These are phyloP conservation scores for Aspergillus candidus DNA, from an alignment of 2,329 filamentous ascomycete species.

Conservation along the genomic window DNA sequence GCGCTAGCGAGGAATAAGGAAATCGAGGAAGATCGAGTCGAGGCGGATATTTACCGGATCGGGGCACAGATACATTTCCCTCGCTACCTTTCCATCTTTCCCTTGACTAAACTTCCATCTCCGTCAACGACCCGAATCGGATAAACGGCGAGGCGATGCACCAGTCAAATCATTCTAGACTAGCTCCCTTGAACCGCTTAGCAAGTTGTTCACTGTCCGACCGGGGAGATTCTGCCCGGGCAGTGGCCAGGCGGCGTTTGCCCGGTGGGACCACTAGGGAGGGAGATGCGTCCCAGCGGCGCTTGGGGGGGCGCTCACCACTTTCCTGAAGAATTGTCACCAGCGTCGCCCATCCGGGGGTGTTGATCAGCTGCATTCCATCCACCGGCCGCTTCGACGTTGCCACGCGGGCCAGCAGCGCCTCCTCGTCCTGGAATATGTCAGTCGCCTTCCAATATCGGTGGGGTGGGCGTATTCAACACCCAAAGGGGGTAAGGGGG, in stretches of 20 bases:
- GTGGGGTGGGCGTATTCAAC: background rate
- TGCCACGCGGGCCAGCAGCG: slow-evolving; percentile 77
- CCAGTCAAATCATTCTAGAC: slow-evolving; percentile 38
- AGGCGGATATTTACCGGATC: no score
- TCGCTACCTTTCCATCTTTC: no score
- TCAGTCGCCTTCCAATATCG: background rate
- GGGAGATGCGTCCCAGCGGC: slow-evolving; percentile 41
- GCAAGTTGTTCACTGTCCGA: slow-evolving; percentile 55
- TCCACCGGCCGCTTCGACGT: slow-evolving; percentile 74
- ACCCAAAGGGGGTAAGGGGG: slow-evolving; percentile 7
- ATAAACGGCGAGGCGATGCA: slow-evolving; percentile 4
- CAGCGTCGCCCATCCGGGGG: slow-evolving; percentile 88
- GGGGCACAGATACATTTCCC: no score
- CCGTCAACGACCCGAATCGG: no score
- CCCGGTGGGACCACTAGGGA: slow-evolving; percentile 27
- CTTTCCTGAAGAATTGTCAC: slow-evolving; percentile 90
- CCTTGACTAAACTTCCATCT: no score
- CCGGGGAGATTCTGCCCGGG: slow-evolving; percentile 35
- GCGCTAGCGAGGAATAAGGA: no score
- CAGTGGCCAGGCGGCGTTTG: slow-evolving; percentile 30
- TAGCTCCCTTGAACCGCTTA: slow-evolving; percentile 61
- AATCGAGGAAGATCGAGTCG: no score
- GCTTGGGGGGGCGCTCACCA: slow-evolving; percentile 92
- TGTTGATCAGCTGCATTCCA: slow-evolving; percentile 75
- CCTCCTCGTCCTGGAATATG: slow-evolving; percentile 70